Percentiles rank a stretch among this genome's conserved stretches.
Evolutionary conservation across 2,329 filamentous ascomycete species (phyloP).

Genomic region (Leptographium lundbergii): DNA sequence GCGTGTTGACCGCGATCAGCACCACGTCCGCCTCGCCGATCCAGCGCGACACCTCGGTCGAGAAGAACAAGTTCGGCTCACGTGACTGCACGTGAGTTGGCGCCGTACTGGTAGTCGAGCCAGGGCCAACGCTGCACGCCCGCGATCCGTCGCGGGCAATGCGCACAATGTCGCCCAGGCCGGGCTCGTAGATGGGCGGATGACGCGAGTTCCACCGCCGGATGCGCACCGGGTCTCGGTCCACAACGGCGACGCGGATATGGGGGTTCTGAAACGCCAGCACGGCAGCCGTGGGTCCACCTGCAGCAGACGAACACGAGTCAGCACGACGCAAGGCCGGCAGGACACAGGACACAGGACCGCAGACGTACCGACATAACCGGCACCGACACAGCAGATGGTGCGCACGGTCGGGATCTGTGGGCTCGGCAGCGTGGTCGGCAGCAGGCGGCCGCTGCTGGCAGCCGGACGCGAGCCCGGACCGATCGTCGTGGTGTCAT

Average conservation of each 20-base stretch:
- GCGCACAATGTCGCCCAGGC: conserved; percentile 54
- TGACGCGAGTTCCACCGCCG: conserved; percentile 60
- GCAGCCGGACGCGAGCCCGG: background rate
- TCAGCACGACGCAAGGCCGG: background rate
- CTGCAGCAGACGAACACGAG: conserved; percentile 22
- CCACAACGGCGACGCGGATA: conserved; percentile 62
- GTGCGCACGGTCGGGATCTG: conserved; percentile 29
- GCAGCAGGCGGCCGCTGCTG: background rate
- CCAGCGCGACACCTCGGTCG: conserved; percentile 47
- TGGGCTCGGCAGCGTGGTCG: conserved; percentile 8
- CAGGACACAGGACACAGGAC: background rate
- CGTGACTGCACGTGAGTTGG: conserved; percentile 28
- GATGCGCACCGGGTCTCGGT: conserved; percentile 53
- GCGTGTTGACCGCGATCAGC: conserved; percentile 67
- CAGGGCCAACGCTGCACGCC: conserved; percentile 26
- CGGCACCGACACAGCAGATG: conserved; percentile 63
- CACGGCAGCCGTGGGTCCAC: conserved; percentile 63
- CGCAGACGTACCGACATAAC: conserved; percentile 50
- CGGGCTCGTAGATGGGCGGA: conserved; percentile 66
- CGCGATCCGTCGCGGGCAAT: conserved; percentile 47
- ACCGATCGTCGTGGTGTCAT: background rate
- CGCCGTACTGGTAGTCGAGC: conserved; percentile 15
- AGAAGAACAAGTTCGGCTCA: conserved; percentile 59
- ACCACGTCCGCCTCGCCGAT: conserved; percentile 61
- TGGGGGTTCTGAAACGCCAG: conserved; percentile 62